Evolutionary conservation across 768 basidiomycete species (phyloP).

Genomic region (Amanita thiersii): DNA sequence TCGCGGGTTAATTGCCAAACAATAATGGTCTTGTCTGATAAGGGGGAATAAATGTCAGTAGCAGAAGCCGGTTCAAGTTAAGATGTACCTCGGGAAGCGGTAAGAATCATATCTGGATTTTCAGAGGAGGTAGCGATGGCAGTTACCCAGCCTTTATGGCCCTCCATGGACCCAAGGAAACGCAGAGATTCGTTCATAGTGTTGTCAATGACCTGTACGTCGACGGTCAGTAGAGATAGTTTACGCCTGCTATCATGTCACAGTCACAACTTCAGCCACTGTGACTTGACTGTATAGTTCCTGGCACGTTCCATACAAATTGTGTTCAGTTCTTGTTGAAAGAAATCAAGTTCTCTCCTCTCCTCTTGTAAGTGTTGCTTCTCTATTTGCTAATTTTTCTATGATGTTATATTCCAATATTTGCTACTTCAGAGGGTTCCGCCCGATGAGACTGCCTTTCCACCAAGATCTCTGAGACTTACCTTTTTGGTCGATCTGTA

Average conservation of each 20-base stretch:
- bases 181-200: constrained; percentile 80
- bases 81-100: constrained; percentile 84
- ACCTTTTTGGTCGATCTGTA: constrained; percentile 9
- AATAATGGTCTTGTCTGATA: constrained; percentile 96
- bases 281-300: constrained; percentile 58
- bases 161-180: constrained; percentile 86
- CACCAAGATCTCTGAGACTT: constrained; percentile 73
- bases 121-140: constrained; percentile 97
- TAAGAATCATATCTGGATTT: constrained; percentile 99
- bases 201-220: constrained; percentile 20
- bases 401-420: constrained; percentile 49
- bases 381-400: constrained; percentile 5
- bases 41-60: constrained; percentile 19
- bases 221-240: not conserved
- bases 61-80: constrained; percentile 15
- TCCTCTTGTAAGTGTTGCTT: constrained; percentile 1
- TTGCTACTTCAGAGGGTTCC: constrained; percentile 85
- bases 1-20: constrained; percentile 98
- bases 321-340: not conserved
- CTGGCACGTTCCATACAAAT: constrained; percentile 22
- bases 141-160: constrained; percentile 97
- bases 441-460: constrained; percentile 65
- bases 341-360: not conserved
- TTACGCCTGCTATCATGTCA: constrained; percentile 10
- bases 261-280: constrained; percentile 50